Conservation (phyloP, 495 filamentous ascomycete species). For the Aspergillus sclerotiicarbonarius region DNA sequence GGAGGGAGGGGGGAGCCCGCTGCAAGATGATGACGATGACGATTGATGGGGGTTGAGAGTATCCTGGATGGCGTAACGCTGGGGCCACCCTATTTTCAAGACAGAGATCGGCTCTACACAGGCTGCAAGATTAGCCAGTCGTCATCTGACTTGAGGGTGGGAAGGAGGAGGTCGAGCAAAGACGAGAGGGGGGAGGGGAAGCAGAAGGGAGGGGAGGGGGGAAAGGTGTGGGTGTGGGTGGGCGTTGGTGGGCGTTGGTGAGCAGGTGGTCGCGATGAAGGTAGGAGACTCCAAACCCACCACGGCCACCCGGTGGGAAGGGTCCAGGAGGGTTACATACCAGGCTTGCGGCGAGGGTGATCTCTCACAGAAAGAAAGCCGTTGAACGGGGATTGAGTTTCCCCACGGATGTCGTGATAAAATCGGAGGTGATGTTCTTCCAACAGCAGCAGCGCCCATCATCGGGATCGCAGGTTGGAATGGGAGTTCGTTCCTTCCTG, state of each 20-base stretch:
- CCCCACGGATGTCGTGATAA: background rate
- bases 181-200: conserved; percentile 7
- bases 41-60: background rate
- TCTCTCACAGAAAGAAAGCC: background rate
- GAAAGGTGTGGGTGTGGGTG: conserved; percentile 6
- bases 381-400: background rate
- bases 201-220: conserved; percentile 2
- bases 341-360: background rate
- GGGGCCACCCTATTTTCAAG: conserved; percentile 11
- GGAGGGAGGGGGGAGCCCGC: conserved; percentile 2
- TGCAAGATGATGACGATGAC: conserved; percentile 18
- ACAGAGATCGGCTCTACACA: conserved; percentile 18
- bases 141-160: conserved; percentile 20
- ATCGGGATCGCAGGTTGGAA: conserved; percentile 3
- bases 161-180: conserved; percentile 2
- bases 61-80: conserved; percentile 17
- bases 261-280: background rate
- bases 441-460: conserved; percentile 10
- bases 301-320: background rate
- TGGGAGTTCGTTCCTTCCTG: conserved; percentile 9
- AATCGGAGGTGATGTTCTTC: conserved; percentile 5
- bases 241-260: background rate
- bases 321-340: conserved; percentile 15
- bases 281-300: background rate
- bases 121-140: conserved; percentile 22